Evolutionary conservation across 208 protist species (phyloP).

Genomic region (Angomonas deanei): DNA sequence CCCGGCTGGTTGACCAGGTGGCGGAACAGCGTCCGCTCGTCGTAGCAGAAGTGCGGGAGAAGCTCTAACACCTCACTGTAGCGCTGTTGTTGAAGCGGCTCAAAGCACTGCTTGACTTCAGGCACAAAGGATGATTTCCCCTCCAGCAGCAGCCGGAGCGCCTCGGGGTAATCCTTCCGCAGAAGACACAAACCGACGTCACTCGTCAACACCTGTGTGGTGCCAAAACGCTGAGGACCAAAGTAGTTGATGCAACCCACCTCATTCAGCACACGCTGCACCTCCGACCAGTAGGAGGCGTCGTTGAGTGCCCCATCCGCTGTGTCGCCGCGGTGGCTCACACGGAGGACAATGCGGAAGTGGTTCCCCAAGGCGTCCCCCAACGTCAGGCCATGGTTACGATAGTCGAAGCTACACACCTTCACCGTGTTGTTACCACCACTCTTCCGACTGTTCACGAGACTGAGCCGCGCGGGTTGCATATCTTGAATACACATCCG

Average conservation of each 20-base stretch:
- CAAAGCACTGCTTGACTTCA: constrained; percentile 29
- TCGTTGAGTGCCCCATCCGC: not conserved
- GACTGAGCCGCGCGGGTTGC: constrained; percentile 36
- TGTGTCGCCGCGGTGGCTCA: not conserved
- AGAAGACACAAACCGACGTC: constrained; percentile 85
- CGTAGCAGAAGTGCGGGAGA: constrained; percentile 68
- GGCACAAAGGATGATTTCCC: constrained; percentile 56
- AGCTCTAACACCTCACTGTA: constrained; percentile 45
- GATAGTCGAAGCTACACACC: constrained; percentile 66
- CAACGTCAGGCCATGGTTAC: constrained; percentile 24
- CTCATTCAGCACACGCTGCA: constrained; percentile 9
- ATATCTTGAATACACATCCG: constrained; percentile 75
- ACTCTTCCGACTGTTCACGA: constrained; percentile 57
- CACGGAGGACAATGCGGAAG: constrained; percentile 88
- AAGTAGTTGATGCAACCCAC: constrained; percentile 94
- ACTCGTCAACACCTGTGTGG: constrained; percentile 86
- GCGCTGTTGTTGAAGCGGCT: constrained; percentile 20
- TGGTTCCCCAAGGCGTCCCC: constrained; percentile 90
- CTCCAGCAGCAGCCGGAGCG: constrained; percentile 62
- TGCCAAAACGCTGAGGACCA: constrained; percentile 94
- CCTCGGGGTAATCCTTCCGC: constrained; percentile 54
- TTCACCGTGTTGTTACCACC: constrained; percentile 48
- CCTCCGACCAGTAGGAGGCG: not conserved
- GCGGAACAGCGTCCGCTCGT: constrained; percentile 81
- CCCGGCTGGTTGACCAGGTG: constrained; percentile 53